A percentile compares a stretch with the other conserved stretches of the same genome.
These are phyloP conservation scores for Verticillium klebahnii DNA, from an alignment of 2,329 filamentous ascomycete species.

Conservation along the genomic window DNA sequence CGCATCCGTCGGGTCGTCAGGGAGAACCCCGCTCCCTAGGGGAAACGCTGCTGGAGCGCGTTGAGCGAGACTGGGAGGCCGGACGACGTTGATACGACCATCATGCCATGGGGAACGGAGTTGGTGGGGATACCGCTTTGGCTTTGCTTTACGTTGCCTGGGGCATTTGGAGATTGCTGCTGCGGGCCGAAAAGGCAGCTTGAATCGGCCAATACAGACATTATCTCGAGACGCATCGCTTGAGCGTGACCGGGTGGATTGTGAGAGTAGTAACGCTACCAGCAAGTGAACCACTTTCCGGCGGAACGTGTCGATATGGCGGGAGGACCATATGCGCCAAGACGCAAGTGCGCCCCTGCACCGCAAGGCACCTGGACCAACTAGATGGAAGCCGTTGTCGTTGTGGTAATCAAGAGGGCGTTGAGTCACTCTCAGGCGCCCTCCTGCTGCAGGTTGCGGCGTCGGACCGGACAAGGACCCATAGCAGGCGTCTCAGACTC, in stretches of 20 bases:
- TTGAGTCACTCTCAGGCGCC: background rate
- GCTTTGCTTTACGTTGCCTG: background rate
- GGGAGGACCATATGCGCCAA: background rate
- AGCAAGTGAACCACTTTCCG: background rate
- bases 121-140: background rate
- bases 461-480: background rate
- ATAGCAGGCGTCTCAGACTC: no score
- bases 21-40: conserved; percentile 73
- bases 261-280: background rate
- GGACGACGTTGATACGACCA: background rate
- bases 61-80: conserved; percentile 12
- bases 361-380: background rate
- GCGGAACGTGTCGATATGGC: background rate
- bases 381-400: background rate
- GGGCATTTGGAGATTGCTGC: background rate
- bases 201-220: background rate
- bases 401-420: background rate
- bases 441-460: background rate
- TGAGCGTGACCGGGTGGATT: background rate
- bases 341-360: background rate
- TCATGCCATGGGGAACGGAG: conserved; percentile 1
- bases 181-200: background rate
- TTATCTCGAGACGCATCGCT: background rate
- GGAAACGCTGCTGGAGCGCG: background rate
- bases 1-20: conserved; percentile 81